These are phyloP conservation scores for Rubus idaeus DNA, from an alignment of 306 rosid genomes.

Conservation along the genomic window DNA sequence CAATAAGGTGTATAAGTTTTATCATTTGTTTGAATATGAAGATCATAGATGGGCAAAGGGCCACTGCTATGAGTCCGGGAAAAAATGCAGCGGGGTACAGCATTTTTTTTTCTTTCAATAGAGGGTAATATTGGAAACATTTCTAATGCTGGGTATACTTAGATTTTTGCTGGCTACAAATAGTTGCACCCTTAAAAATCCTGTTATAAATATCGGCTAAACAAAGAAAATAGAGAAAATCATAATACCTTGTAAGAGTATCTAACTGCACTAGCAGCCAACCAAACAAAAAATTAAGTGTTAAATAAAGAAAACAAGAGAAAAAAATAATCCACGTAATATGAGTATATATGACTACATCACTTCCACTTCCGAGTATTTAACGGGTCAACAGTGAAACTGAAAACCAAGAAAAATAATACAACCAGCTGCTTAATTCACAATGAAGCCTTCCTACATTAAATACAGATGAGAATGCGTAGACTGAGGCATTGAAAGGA, in stretches of 20 bases:
- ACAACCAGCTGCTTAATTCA: not conserved
- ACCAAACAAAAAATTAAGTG: not conserved
- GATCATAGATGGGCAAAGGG: too few species aligned
- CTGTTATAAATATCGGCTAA: not conserved
- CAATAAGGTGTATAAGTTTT: too few species aligned
- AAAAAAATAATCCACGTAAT: not conserved
- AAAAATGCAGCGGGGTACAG: too few species aligned
- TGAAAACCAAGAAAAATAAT: not conserved
- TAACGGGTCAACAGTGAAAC: not conserved
- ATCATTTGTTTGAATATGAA: too few species aligned
- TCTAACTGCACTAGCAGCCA: not conserved
- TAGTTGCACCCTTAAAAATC: not conserved
- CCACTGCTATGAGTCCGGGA: too few species aligned
- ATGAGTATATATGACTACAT: not conserved
- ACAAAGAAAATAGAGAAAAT: not conserved
- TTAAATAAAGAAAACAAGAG: not conserved
- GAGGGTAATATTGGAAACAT: too few species aligned
- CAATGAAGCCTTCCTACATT: not conserved
- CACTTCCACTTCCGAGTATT: not conserved
- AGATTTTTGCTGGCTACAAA: too few species aligned
- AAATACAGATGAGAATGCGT: not conserved
- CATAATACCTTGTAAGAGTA: not conserved
- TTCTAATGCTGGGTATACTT: too few species aligned
- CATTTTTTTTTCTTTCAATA: too few species aligned
- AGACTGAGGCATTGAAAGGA: conserved; percentile 6